Base-by-base conservation (phyloP, 345 rosid species). In the Eucalyptus erythrocorys region DNA sequence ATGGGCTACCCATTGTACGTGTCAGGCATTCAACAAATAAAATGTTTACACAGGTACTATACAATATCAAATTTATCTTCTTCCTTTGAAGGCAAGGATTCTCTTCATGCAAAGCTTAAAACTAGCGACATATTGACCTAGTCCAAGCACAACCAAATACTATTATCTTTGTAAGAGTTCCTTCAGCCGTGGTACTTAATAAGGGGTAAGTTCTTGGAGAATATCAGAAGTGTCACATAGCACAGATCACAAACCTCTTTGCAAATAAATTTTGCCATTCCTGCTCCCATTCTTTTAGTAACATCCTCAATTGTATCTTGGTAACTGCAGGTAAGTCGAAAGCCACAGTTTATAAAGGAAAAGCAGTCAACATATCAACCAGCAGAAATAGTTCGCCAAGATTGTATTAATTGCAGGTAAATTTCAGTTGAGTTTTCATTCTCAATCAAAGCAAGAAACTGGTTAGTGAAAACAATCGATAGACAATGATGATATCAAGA, bases 181-280 rank as follows among this genome's bases (percentile, higher is more conserved):
- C 32, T 59, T 12, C 66, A 27, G 66, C n/a, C 13, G 30, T 32
- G 66, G n/a, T 55, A 55, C 61, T 55, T 55, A 55, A 22, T 22
- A 55, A 51, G 57, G 22, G 61, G 61, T 55, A 55, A 55, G 61
- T 24, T 55, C 66, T 59, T 10, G 66, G 32, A 59, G 27, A 59
- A 59, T 26, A 27, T 26, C n/a, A 27, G 15, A 59, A 59, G n/a
- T 26, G 7, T 59, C 13, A 50, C 55, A 17, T 50, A 7, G 12
- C 21, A 50, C 15, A 17, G n/a, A 87, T 89, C 85, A 91, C 93
- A 88, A 88, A 97, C 99, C 99, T 97, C 99, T 88, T 95, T 95
- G 95, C 95, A 91, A 85, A 96, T 96, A 90, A 95, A 97, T 91
- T 97, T 96, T 68, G 95, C 99, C 98, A 96, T 96, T 87, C 99